Evolutionary conservation across 805 yeast genomes (phyloP), one percentile per base, ranked within the genome.

Genomic region (Blastobotrys mokoenaii): DNA sequence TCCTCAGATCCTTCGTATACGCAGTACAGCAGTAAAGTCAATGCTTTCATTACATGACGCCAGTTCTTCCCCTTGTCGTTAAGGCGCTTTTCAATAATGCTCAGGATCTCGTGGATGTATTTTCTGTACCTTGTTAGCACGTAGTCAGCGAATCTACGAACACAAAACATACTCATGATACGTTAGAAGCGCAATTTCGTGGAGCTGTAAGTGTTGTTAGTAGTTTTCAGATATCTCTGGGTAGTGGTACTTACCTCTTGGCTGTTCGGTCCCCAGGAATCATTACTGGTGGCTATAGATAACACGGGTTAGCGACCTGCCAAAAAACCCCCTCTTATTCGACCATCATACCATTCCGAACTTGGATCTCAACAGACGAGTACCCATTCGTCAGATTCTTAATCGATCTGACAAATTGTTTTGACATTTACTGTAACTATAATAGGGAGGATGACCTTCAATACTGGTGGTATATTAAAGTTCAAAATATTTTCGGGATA

Each of bases 51-150:
- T 38, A 90, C 88, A 61, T 90, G 98, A 52, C 96, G 77, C 97
- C 97, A 90, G 65, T 89, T 84, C 63, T 87, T 89, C 47, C 97
- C 97, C 68, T 87, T 88, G 60, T 90, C 97, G 60, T 89, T 89
- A 51, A 90, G 69, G 51, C 98, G 76, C 53, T 87, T 79, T 65
- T 90, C 97, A 36, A 90, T 66, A 79, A 89, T 84, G 59, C 86
- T 96, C 88, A 90, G 82, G 37, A 88, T 78, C 59, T 88, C 94
- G 57, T 85, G 71, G 54, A 87, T 80, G 54, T 86, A 94, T 2
- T 80, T 76, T 49, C 54, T 48, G 29, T 27, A 10, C 16, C 6
- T 9, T 20, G 15, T 39, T 15, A 30, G 18, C 25, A 39, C 48
- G n/a, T 45, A n/a, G 46, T 34, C 40, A 43, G 43, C 32, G 46